Percentiles rank a stretch among this genome's conserved stretches.
phyloP scores from a whole-genome alignment of 805 yeast species.

The Yamadazyma paraphyllophila region DNA sequence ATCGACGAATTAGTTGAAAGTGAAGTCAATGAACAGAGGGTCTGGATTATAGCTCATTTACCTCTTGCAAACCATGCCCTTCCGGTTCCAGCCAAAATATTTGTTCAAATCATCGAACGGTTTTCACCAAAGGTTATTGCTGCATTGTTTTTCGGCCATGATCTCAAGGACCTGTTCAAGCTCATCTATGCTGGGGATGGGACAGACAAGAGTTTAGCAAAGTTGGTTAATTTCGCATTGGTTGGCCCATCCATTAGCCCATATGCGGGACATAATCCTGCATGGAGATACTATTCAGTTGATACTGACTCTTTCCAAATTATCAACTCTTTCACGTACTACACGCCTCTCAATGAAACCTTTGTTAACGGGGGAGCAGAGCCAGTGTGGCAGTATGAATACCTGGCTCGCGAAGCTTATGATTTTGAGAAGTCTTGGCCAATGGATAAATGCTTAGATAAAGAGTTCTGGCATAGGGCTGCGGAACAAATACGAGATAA shows the following conservation, averaged over 20 bases:
- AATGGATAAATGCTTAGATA: conserved; percentile 53
- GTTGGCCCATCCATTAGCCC: conserved; percentile 68
- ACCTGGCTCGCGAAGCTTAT: conserved; percentile 62
- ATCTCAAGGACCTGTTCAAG: conserved; percentile 65
- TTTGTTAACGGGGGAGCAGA: conserved; percentile 52
- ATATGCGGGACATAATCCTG: conserved; percentile 56
- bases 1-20: conserved; percentile 59
- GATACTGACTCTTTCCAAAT: conserved; percentile 59
- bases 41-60: conserved; percentile 72
- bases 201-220: conserved; percentile 17
- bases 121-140: conserved; percentile 69
- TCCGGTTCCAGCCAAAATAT: conserved; percentile 57
- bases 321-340: conserved; percentile 59
- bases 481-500: conserved; percentile 37
- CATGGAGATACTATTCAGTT: conserved; percentile 70
- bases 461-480: conserved; percentile 54
- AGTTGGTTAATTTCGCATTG: conserved; percentile 52
- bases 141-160: conserved; percentile 67
- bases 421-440: conserved; percentile 60
- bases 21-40: conserved; percentile 57
- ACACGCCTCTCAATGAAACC: conserved; percentile 56
- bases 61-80: conserved; percentile 58
- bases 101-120: conserved; percentile 56
- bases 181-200: conserved; percentile 53
- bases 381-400: conserved; percentile 62